A percentile compares a stretch with the other conserved stretches of the same genome.
Evolutionary conservation across 345 rosid genomes (phyloP).

Genomic region (Fremontodendron californicum): DNA sequence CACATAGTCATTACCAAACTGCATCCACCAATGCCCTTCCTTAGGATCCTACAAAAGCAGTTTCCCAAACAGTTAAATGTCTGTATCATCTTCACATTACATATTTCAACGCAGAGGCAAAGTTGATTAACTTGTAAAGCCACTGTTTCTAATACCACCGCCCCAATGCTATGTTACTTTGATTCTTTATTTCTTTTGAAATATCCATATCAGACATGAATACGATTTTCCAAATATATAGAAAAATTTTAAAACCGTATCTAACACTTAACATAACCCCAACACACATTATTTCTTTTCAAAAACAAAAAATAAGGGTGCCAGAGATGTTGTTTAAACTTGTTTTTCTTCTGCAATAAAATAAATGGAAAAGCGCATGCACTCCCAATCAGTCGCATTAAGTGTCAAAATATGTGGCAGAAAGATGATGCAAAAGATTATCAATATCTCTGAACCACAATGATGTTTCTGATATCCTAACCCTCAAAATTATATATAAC

Average conservation of each 20-base stretch:
- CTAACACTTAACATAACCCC: no score
- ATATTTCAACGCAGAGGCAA: neutral
- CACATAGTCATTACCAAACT: conserved; percentile 80
- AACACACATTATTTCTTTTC: neutral
- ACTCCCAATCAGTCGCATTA: neutral
- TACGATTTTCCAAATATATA: no score
- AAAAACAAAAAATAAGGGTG: neutral
- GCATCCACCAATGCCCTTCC: conserved; percentile 99
- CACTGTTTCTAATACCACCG: no score
- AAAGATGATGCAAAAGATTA: conserved; percentile 20
- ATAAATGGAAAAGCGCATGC: neutral
- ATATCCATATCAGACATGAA: no score
- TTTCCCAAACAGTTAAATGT: neutral
- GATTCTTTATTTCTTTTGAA: no score
- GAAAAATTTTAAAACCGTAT: no score
- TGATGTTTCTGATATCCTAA: conserved; percentile 15
- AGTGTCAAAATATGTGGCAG: neutral
- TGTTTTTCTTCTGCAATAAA: neutral
- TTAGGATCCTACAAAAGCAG: conserved; percentile 65
- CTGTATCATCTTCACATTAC: neutral
- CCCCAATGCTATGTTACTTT: no score
- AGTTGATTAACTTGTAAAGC: neutral
- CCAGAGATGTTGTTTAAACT: neutral
- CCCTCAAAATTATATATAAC: conserved; percentile 8
- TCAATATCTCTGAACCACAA: conserved; percentile 18